These are phyloP conservation scores for Mycena latifolia DNA, from an alignment of 768 basidiomycete genomes.

Conservation along the genomic window DNA sequence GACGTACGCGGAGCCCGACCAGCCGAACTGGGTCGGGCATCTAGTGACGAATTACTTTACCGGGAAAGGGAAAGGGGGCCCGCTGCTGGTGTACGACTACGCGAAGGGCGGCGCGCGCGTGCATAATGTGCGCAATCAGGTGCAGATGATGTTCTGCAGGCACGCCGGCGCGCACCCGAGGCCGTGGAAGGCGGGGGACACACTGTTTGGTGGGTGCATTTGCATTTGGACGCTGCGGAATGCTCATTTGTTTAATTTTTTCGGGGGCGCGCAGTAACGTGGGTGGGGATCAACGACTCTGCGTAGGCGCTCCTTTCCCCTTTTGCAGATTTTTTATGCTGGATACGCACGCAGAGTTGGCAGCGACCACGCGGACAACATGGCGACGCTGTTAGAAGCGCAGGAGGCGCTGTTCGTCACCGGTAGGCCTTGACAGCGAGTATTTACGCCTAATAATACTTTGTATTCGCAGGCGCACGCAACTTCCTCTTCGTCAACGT, in stretches of 20 bases:
- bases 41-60: conserved; percentile 34
- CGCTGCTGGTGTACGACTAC: conserved; percentile 58
- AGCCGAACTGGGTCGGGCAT: conserved; percentile 28
- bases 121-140: conserved; percentile 46
- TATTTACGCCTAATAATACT: not conserved
- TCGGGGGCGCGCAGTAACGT: conserved; percentile 51
- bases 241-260: too few relatives aligned
- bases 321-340: too few relatives aligned
- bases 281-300: conserved; percentile 64
- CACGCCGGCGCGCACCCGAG: conserved; percentile 39
- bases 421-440: not conserved
- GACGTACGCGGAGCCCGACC: conserved; percentile 14
- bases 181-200: conserved; percentile 44
- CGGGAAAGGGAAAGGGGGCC: conserved; percentile 5
- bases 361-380: conserved; percentile 22
- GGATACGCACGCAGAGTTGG: conserved; percentile 22
- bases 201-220: conserved; percentile 48
- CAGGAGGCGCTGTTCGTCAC: conserved; percentile 51
- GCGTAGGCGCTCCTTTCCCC: conserved; percentile 46
- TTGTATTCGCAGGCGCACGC: conserved; percentile 39
- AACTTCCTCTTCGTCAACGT: conserved; percentile 58
- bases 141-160: conserved; percentile 44
- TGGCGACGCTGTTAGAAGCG: conserved; percentile 47
- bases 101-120: conserved; percentile 55
- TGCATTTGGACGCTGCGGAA: not conserved